These are phyloP conservation scores for thale cress (Arabidopsis thaliana) DNA, from an alignment of 345 rosid genomes.

Conservation along the genomic window TAIR10.1 NC_003075.7:11109001-11109500, in stretches of 20 bases:
- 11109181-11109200: not conserved
- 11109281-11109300: not conserved
- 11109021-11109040: not conserved
- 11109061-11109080: slow-evolving; percentile 4
- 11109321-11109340: not conserved
- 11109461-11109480: no score
- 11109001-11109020: not conserved
- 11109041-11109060: not conserved
- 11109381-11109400: no score
- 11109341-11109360: not conserved
- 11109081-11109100: slow-evolving; percentile 13
- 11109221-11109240: not conserved
- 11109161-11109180: not conserved
- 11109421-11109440: no score
- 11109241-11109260: not conserved
- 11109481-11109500: not conserved
- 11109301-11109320: not conserved
- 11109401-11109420: no score
- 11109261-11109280: not conserved
- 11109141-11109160: not conserved
- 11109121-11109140: slow-evolving; percentile 2
- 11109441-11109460: no score
- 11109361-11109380: not conserved
- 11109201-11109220: not conserved
- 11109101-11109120: not conserved